These are phyloP conservation scores for Trypanosoma avium DNA, from an alignment of 208 protist genomes.

Conservation along the genomic window DNA sequence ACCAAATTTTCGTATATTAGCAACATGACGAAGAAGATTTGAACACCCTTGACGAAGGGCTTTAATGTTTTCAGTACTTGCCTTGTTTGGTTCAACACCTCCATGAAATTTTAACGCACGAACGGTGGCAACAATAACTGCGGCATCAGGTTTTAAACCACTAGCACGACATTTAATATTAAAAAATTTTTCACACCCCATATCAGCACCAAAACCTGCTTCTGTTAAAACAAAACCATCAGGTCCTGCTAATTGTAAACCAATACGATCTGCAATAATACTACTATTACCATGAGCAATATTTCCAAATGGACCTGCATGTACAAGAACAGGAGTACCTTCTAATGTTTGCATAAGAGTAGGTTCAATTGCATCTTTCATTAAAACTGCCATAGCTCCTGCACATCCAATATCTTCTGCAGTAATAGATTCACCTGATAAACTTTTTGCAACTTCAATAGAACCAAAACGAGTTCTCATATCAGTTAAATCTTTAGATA, in stretches of 20 bases:
- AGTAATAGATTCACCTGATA: slow-evolving; percentile 77
- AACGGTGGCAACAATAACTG: slow-evolving; percentile 95
- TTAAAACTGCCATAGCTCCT: slow-evolving; percentile 94
- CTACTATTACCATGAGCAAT: slow-evolving; percentile 99
- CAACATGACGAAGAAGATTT: slow-evolving; percentile 95
- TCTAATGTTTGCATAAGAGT: slow-evolving; percentile 98
- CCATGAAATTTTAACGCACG: slow-evolving; percentile 98
- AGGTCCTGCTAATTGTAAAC: slow-evolving; percentile 93
- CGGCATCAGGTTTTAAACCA: slow-evolving; percentile 92
- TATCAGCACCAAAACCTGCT: slow-evolving; percentile 95
- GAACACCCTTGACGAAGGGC: slow-evolving; percentile 80
- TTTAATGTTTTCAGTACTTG: slow-evolving; percentile 82
- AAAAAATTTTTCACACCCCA: slow-evolving; percentile 98
- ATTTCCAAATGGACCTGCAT: slow-evolving; percentile 99
- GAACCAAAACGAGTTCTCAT: slow-evolving; percentile 90
- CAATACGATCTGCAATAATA: slow-evolving; percentile 96
- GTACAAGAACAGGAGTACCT: slow-evolving; percentile 95
- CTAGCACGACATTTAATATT: slow-evolving; percentile 97
- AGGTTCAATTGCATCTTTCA: slow-evolving; percentile 96
- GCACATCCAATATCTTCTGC: slow-evolving; percentile 91
- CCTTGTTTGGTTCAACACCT: slow-evolving; percentile 77
- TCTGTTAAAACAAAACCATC: slow-evolving; percentile 97
- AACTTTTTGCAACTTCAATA: slow-evolving; percentile 86
- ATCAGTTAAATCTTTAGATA: slow-evolving; percentile 91
- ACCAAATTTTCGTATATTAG: slow-evolving; percentile 94